These are phyloP conservation scores for Ligustrum vulgare DNA, from an alignment of 257 asterid species.

Conservation along the genomic window DNA sequence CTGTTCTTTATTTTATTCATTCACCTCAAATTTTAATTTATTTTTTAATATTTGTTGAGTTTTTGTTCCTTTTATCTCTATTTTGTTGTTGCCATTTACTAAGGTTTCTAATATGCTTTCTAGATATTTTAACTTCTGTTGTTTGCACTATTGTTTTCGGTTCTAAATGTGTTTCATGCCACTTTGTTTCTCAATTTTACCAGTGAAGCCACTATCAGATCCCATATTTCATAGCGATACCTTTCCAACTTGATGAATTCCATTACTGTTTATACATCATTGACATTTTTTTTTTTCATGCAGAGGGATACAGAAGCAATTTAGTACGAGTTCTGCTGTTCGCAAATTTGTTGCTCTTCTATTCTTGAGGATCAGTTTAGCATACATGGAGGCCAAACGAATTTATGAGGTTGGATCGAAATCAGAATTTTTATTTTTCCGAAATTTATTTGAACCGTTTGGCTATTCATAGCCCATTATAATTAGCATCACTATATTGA, in stretches of 20 bases:
- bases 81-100: background rate
- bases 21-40: background rate
- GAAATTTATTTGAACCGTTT: background rate
- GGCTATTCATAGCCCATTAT: background rate
- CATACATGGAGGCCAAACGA: conserved; percentile 84
- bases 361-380: conserved; percentile 69
- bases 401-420: conserved; percentile 66
- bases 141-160: background rate
- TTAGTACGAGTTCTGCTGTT: conserved; percentile 55
- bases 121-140: background rate
- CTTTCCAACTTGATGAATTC: conserved; percentile 4
- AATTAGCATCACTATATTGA: background rate
- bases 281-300: conserved; percentile 20
- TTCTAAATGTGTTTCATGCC: background rate
- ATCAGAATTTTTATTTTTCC: conserved; percentile 1
- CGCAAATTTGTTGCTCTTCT: conserved; percentile 67
- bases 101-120: background rate
- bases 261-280: conserved; percentile 12
- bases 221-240: background rate
- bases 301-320: conserved; percentile 89
- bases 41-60: background rate
- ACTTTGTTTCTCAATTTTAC: background rate
- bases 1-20: background rate
- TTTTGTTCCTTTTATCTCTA: background rate
- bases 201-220: background rate